Conservation (phyloP, 1,139 yeast species). For the Lodderomyces metapsilosis region DNA sequence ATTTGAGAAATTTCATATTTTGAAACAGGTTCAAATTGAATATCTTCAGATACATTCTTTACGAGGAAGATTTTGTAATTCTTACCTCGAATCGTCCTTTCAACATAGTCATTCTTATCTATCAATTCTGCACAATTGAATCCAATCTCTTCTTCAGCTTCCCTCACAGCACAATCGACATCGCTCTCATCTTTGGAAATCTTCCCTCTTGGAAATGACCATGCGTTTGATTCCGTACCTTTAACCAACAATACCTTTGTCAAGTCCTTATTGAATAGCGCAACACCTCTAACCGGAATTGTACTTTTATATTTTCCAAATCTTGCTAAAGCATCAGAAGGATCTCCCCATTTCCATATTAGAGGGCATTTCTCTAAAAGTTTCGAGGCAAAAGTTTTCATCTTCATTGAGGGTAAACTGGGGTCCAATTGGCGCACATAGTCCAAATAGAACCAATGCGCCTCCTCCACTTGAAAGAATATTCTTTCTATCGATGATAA, state of each 20-base stretch:
- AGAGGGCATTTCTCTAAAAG: conserved; percentile 79
- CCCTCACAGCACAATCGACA: conserved; percentile 90
- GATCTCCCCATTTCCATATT: conserved; percentile 84
- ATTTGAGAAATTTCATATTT: conserved; percentile 77
- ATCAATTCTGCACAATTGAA: conserved; percentile 72
- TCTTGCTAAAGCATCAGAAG: conserved; percentile 66
- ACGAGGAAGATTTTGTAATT: conserved; percentile 82
- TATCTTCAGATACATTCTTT: conserved; percentile 75
- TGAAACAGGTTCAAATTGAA: conserved; percentile 72
- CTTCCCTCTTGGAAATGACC: conserved; percentile 98
- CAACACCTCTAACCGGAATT: conserved; percentile 97
- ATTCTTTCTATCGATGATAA: conserved; percentile 82
- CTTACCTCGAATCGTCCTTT: conserved; percentile 79
- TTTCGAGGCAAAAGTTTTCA: conserved; percentile 74
- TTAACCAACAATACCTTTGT: conserved; percentile 76
- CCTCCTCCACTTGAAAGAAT: conserved; percentile 94
- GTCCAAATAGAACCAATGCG: conserved; percentile 97
- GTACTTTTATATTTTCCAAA: conserved; percentile 85
- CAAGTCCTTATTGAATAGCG: conserved; percentile 71
- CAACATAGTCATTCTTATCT: conserved; percentile 70
- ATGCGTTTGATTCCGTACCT: conserved; percentile 78
- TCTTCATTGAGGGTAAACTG: conserved; percentile 70
- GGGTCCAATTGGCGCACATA: conserved; percentile 76
- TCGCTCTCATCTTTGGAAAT: conserved; percentile 92
- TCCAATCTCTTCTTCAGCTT: conserved; percentile 94